These are phyloP conservation scores for Penicillium sp. DNA, from an alignment of 2,329 filamentous ascomycete genomes.

Conservation along the genomic window DNA sequence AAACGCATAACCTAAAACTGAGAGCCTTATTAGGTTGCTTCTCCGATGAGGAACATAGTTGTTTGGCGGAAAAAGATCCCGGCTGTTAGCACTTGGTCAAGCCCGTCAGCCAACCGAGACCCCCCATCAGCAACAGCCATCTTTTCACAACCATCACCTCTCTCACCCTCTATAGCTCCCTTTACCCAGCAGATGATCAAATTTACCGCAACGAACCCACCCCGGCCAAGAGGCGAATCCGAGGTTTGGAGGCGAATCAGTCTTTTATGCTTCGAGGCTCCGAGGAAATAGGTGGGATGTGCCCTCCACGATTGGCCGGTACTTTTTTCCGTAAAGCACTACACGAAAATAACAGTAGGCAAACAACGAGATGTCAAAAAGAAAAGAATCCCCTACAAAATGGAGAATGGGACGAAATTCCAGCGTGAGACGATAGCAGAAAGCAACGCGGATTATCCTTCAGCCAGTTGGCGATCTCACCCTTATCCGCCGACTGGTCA, in stretches of 20 bases:
- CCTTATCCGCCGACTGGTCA: not conserved
- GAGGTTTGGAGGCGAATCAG: not conserved
- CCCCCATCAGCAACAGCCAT: no score
- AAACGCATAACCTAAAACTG: no score
- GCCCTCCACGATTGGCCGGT: slow-evolving; percentile 12
- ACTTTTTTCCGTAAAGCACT: slow-evolving; percentile 7
- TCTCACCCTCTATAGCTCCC: no score
- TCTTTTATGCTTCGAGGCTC: not conserved
- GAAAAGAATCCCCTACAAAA: not conserved
- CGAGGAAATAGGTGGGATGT: not conserved
- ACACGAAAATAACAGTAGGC: slow-evolving; percentile 1
- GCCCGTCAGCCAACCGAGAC: no score
- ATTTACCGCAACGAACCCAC: no score
- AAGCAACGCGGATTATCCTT: not conserved
- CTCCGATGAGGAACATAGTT: no score
- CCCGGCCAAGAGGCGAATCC: no score
- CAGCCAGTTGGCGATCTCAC: not conserved
- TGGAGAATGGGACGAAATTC: not conserved
- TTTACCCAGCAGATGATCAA: no score
- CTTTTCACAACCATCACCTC: no score
- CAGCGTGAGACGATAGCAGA: not conserved
- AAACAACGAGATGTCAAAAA: not conserved
- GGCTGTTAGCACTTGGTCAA: no score
- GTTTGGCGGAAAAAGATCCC: no score
- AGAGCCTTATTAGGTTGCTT: no score